These are phyloP conservation scores for Pyronema domesticum DNA, from an alignment of 495 filamentous ascomycete genomes.

Conservation along the genomic window DNA sequence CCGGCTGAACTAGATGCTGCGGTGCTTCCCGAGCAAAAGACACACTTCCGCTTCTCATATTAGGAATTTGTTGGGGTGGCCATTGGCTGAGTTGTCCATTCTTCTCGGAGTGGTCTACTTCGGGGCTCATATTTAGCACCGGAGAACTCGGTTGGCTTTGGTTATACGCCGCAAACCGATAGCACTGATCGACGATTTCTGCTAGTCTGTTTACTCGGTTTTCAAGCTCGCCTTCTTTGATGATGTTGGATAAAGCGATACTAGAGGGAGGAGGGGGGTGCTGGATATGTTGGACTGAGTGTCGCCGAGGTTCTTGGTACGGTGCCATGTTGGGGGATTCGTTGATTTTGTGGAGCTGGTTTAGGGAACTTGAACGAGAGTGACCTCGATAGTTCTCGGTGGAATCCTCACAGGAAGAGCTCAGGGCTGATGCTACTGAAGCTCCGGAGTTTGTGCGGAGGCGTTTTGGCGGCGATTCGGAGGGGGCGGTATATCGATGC, in stretches of 20 bases:
- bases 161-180: slow-evolving; percentile 14
- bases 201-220: slow-evolving; percentile 17
- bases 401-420: neutral
- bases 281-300: neutral
- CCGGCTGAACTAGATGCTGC: neutral
- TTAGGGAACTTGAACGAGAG: neutral
- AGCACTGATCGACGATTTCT: slow-evolving; percentile 21
- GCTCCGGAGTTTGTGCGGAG: neutral
- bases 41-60: too few species aligned
- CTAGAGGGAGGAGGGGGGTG: neutral
- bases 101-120: neutral
- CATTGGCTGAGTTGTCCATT: too few species aligned
- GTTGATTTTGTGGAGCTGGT: neutral
- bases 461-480: neutral
- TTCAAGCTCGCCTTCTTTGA: slow-evolving; percentile 17
- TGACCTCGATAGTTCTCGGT: neutral
- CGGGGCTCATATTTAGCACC: neutral
- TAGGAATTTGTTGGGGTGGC: too few species aligned
- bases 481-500: neutral
- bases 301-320: neutral
- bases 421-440: neutral
- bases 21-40: neutral
- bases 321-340: neutral
- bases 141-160: slow-evolving; percentile 1
- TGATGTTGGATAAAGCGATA: neutral